These are phyloP conservation scores for Metschnikowia corniflorae DNA, from an alignment of 805 yeast species.

Conservation along the genomic window DNA sequence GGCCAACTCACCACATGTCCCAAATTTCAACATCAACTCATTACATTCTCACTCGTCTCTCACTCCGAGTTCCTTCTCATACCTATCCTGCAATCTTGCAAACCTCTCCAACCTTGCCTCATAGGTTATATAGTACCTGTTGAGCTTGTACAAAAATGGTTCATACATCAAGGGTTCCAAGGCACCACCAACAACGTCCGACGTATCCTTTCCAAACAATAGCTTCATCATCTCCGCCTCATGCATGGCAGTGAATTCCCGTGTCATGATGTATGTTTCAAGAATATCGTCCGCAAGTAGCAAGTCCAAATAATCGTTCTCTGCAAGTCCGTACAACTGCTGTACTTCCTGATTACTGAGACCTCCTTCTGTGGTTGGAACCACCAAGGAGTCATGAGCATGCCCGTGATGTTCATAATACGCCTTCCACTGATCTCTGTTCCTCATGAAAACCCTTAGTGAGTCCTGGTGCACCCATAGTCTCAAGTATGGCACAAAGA, in stretches of 20 bases:
- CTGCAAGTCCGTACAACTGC: conserved; percentile 14
- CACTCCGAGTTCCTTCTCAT: too few relatives aligned
- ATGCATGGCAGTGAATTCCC: conserved; percentile 33
- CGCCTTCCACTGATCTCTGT: conserved; percentile 17
- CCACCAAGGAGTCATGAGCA: not conserved
- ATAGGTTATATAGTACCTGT: conserved; percentile 19
- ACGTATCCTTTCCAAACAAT: conserved; percentile 21
- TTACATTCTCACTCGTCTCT: too few relatives aligned
- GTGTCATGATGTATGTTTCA: conserved; percentile 26
- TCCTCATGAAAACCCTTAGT: conserved; percentile 21
- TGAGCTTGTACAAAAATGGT: conserved; percentile 21
- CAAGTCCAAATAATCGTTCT: conserved; percentile 26
- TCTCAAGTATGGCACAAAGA: conserved; percentile 51
- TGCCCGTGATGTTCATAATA: conserved; percentile 12
- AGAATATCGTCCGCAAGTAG: conserved; percentile 26
- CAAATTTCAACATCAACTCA: too few relatives aligned
- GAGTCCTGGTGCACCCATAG: conserved; percentile 46
- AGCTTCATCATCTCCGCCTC: conserved; percentile 29
- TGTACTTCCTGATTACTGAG: conserved; percentile 8
- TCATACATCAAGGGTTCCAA: conserved; percentile 31
- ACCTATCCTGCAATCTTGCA: conserved; percentile 15
- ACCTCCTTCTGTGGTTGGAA: conserved; percentile 1
- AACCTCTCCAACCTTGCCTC: conserved; percentile 26
- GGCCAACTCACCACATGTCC: too few relatives aligned
- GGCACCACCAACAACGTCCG: conserved; percentile 16